phyloP scores from a whole-genome alignment of 805 yeast genomes.

The Candida ficus region DNA sequence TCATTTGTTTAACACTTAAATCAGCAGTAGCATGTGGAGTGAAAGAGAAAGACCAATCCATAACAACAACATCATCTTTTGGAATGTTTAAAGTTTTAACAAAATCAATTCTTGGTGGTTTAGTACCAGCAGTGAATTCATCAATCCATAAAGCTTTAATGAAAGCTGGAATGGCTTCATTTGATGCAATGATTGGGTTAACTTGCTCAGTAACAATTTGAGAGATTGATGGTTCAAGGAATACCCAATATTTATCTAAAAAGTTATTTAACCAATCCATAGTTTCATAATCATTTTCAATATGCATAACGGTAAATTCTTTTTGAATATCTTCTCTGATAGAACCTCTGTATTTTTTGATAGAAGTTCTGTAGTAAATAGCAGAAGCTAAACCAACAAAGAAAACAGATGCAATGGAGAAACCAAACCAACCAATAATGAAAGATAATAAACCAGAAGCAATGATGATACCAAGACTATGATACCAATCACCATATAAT shows the following conservation, averaged over 20 bases:
- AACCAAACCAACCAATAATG: constrained; percentile 69
- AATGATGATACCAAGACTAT: constrained; percentile 68
- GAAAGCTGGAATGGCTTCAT: constrained; percentile 76
- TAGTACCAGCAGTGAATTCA: constrained; percentile 87
- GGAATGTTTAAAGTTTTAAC: constrained; percentile 90
- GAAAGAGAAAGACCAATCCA: constrained; percentile 95
- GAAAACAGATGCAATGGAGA: constrained; percentile 78
- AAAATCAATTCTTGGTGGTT: constrained; percentile 88
- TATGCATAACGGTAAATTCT: constrained; percentile 71
- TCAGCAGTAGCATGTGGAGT: constrained; percentile 89
- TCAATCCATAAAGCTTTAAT: constrained; percentile 81
- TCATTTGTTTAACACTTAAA: constrained; percentile 77
- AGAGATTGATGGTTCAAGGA: constrained; percentile 82
- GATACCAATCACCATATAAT: constrained; percentile 95
- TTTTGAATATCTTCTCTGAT: constrained; percentile 81
- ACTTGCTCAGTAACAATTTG: constrained; percentile 82
- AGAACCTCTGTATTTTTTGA: constrained; percentile 69
- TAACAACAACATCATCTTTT: constrained; percentile 87
- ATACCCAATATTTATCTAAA: constrained; percentile 87
- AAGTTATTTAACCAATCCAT: constrained; percentile 94
- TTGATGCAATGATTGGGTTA: constrained; percentile 74
- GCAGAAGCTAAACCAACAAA: constrained; percentile 59
- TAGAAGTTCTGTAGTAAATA: constrained; percentile 74
- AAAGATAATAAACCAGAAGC: constrained; percentile 70
- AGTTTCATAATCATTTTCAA: constrained; percentile 87